phyloP scores from a whole-genome alignment of 2,329 filamentous ascomycete species.

The Metarhizium guizhouense region DNA sequence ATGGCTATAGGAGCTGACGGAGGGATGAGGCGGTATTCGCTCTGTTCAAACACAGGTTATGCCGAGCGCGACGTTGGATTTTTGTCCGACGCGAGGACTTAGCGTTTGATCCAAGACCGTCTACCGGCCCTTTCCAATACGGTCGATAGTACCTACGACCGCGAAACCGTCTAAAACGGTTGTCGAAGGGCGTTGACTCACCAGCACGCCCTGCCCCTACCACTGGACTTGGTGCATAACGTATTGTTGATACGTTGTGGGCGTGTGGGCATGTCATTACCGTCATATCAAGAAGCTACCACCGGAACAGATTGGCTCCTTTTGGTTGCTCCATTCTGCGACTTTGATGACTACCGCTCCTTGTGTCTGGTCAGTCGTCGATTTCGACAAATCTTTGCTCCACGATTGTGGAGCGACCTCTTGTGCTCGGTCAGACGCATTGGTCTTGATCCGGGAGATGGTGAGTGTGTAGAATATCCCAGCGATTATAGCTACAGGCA shows the following conservation, averaged over 20 bases:
- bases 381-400: conserved; percentile 41
- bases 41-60: background rate
- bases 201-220: background rate
- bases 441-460: conserved; percentile 34
- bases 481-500: background rate
- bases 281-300: conserved; percentile 45
- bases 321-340: conserved; percentile 36
- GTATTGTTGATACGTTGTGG: background rate
- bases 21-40: background rate
- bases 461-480: conserved; percentile 21
- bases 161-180: background rate
- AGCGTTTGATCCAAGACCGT: background rate
- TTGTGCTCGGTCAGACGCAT: conserved; percentile 28
- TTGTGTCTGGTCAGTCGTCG: conserved; percentile 40
- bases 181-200: background rate
- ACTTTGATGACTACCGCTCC: conserved; percentile 29
- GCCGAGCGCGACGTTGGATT: background rate
- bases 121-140: background rate
- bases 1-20: background rate
- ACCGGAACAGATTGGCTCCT: conserved; percentile 37
- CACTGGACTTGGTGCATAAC: background rate
- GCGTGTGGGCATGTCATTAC: conserved; percentile 25
- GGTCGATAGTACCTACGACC: background rate
- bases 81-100: background rate
- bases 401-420: conserved; percentile 44